These are phyloP conservation scores for Vitis hybrid DNA, from an alignment of 177 flowering plant genomes.

Conservation along the genomic window DNA sequence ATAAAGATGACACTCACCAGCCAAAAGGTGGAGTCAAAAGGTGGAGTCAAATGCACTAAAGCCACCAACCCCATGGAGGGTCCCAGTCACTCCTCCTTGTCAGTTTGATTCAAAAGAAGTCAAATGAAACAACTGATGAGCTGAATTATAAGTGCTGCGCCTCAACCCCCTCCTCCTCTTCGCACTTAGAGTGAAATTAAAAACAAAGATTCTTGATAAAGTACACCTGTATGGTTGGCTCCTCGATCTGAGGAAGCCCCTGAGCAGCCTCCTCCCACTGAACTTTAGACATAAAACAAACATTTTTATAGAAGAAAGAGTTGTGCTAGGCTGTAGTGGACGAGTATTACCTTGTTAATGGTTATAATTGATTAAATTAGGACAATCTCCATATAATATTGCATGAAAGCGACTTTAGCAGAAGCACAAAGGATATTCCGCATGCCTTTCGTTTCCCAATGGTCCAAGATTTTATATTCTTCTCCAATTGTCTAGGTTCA, in stretches of 20 bases:
- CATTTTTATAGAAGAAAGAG: too few species aligned
- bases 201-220: not conserved
- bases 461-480: not conserved
- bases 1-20: too few species aligned
- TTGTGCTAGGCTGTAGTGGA: slow-evolving; percentile 1
- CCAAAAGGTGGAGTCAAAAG: not conserved
- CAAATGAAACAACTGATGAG: not conserved
- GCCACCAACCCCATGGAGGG: slow-evolving; percentile 3
- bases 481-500: not conserved
- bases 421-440: not conserved
- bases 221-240: slow-evolving; percentile 2
- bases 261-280: too few species aligned
- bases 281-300: too few species aligned
- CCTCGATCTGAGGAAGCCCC: not conserved
- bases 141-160: not conserved
- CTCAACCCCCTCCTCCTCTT: not conserved
- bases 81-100: not conserved
- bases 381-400: not conserved
- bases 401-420: not conserved
- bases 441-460: not conserved
- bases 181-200: not conserved
- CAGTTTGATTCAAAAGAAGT: not conserved
- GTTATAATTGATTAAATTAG: not conserved
- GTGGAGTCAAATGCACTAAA: not conserved
- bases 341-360: not conserved